These are phyloP conservation scores for Aciculosporium take DNA, from an alignment of 2,329 filamentous ascomycete species.

Conservation along the genomic window DNA sequence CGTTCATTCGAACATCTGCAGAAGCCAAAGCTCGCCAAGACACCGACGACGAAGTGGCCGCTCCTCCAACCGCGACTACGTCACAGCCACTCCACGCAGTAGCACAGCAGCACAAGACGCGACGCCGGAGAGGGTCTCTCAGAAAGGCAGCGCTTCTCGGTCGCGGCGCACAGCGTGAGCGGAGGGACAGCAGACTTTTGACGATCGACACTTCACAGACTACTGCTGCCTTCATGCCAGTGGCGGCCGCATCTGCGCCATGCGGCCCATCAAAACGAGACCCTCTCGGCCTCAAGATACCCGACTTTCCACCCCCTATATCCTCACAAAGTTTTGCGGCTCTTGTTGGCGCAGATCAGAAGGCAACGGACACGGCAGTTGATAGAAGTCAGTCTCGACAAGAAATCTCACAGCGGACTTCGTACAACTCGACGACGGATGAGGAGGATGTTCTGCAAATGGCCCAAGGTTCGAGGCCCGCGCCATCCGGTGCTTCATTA, in stretches of 20 bases:
- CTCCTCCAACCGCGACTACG: slow-evolving; percentile 12
- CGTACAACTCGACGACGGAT: slow-evolving; percentile 55
- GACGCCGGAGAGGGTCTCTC: slow-evolving; percentile 69
- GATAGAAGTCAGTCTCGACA: slow-evolving; percentile 7
- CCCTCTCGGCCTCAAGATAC: slow-evolving; percentile 31
- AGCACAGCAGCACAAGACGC: slow-evolving; percentile 33
- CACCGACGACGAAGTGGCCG: slow-evolving; percentile 19
- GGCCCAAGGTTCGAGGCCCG: slow-evolving; percentile 29
- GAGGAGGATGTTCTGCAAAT: slow-evolving; percentile 68
- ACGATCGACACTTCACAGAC: slow-evolving; percentile 26
- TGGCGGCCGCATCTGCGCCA: slow-evolving; percentile 10
- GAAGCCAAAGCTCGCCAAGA: slow-evolving; percentile 16
- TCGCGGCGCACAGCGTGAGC: slow-evolving; percentile 50
- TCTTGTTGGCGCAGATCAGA: slow-evolving; percentile 8
- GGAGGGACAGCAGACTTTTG: slow-evolving; percentile 35
- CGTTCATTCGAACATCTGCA: slow-evolving; percentile 43
- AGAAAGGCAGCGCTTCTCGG: slow-evolving; percentile 76
- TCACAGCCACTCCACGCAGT: slow-evolving; percentile 13
- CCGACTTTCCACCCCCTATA: slow-evolving; percentile 30
- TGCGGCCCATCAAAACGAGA: slow-evolving; percentile 15
- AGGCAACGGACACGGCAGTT: slow-evolving; percentile 9
- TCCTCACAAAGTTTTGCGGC: slow-evolving; percentile 29
- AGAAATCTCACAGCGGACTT: slow-evolving; percentile 12
- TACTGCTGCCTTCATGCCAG: slow-evolving; percentile 11
- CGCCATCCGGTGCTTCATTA: slow-evolving; percentile 27